Percentiles rank a stretch among this genome's conserved stretches.
Conservation (phyloP, 1,284 basidiomycete species). For the Wolfiporia cocos region DNA sequence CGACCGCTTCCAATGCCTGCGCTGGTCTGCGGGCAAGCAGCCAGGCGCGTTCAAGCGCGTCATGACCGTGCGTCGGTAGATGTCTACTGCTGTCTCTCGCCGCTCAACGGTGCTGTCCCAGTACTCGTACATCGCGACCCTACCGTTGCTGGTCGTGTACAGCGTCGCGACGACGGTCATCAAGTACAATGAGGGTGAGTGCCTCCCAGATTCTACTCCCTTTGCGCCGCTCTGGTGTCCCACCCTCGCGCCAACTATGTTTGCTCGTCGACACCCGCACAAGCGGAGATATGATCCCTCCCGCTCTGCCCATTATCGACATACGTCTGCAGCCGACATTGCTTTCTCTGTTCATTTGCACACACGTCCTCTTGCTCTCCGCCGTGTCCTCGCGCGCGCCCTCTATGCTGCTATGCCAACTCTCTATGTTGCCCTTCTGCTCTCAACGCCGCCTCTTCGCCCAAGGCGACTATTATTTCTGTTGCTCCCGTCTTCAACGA, state of each 20-base stretch:
- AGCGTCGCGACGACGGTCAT: slow-evolving; percentile 50
- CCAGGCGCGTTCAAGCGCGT: slow-evolving; percentile 75
- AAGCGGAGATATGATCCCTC: too few species aligned
- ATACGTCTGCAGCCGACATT: background rate
- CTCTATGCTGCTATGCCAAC: too few species aligned
- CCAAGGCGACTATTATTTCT: too few species aligned
- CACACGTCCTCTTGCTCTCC: too few species aligned
- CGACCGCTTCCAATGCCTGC: slow-evolving; percentile 65
- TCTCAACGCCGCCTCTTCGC: too few species aligned
- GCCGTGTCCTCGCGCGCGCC: too few species aligned
- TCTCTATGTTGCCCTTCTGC: too few species aligned
- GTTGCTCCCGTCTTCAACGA: too few species aligned
- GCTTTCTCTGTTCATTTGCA: background rate
- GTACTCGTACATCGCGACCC: slow-evolving; percentile 68
- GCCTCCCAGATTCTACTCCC: background rate
- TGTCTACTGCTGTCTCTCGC: background rate
- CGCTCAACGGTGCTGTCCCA: slow-evolving; percentile 18
- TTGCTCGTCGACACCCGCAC: too few species aligned
- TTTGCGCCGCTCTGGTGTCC: slow-evolving; percentile 1
- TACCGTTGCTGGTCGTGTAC: slow-evolving; percentile 59
- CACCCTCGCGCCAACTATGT: too few species aligned
- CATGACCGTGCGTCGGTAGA: slow-evolving; percentile 57
- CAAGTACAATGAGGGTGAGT: slow-evolving; percentile 65
- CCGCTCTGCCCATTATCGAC: too few species aligned
- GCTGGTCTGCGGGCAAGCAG: slow-evolving; percentile 63